These are phyloP conservation scores for Blastobotrys parvus DNA, from an alignment of 805 yeast genomes.

Conservation along the genomic window DNA sequence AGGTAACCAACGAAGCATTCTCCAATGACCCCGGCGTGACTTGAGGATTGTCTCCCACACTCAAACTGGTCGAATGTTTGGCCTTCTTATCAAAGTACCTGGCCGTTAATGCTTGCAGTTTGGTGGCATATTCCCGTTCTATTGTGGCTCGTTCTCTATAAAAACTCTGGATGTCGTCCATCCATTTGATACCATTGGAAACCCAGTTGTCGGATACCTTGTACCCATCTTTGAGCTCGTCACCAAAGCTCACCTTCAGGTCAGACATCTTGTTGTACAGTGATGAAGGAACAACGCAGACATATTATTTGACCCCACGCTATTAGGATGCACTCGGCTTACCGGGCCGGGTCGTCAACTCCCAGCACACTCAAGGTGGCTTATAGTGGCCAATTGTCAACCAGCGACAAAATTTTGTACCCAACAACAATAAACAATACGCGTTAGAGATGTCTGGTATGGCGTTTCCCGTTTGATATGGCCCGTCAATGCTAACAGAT, in stretches of 20 bases:
- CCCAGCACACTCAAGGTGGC: too few species aligned
- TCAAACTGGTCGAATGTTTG: slow-evolving; percentile 50
- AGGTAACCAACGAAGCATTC: slow-evolving; percentile 74
- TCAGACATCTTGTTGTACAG: neutral
- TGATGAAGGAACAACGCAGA: too few species aligned
- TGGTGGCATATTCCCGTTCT: slow-evolving; percentile 75
- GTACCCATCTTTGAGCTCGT: slow-evolving; percentile 52
- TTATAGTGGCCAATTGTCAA: too few species aligned
- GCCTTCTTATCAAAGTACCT: slow-evolving; percentile 74
- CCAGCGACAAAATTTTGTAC: too few species aligned
- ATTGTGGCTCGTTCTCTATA: slow-evolving; percentile 74
- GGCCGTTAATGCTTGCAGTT: slow-evolving; percentile 52
- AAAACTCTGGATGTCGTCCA: slow-evolving; percentile 70
- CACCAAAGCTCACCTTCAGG: slow-evolving; percentile 23
- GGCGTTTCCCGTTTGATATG: too few species aligned
- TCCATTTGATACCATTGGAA: slow-evolving; percentile 60
- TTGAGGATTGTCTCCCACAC: slow-evolving; percentile 87
- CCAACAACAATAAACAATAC: too few species aligned
- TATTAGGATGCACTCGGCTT: too few species aligned
- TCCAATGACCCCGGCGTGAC: slow-evolving; percentile 94
- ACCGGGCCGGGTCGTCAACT: too few species aligned
- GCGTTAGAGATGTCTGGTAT: too few species aligned
- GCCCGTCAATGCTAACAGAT: neutral
- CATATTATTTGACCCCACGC: too few species aligned
- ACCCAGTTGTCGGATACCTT: slow-evolving; percentile 76